A percentile compares a stretch with the other conserved stretches of the same genome.
Evolutionary conservation across 2,329 filamentous ascomycete genomes (phyloP).

Genomic region (Aureobasidium namibiae): DNA sequence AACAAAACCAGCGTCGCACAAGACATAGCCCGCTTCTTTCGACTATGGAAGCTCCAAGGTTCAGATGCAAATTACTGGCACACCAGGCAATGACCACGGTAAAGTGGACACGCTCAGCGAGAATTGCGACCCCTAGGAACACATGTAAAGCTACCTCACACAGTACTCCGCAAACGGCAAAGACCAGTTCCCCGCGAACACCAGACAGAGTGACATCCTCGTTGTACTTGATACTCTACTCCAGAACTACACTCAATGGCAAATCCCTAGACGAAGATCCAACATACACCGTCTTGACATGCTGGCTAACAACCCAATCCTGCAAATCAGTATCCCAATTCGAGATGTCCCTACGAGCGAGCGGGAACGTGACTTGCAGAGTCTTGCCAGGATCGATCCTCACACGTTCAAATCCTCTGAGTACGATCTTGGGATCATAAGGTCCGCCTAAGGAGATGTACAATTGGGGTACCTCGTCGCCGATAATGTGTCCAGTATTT

Average conservation of each 20-base stretch:
- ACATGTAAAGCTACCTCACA: no score
- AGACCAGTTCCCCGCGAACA: no score
- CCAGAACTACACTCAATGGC: background rate
- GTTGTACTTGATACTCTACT: no score
- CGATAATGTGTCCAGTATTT: constrained; percentile 56
- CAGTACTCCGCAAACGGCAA: no score
- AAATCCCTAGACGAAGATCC: background rate
- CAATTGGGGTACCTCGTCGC: constrained; percentile 64
- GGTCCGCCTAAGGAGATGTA: constrained; percentile 71
- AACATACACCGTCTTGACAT: background rate
- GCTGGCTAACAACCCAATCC: constrained; percentile 54
- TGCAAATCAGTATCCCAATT: constrained; percentile 71
- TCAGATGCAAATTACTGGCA: no score
- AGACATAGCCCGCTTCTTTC: no score
- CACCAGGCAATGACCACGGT: no score
- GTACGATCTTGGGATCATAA: constrained; percentile 52
- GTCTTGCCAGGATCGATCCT: constrained; percentile 58
- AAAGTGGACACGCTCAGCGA: no score
- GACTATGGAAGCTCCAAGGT: no score
- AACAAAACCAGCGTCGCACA: no score
- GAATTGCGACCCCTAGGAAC: no score
- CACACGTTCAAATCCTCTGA: constrained; percentile 73
- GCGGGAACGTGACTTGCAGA: constrained; percentile 53
- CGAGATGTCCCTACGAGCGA: constrained; percentile 71
- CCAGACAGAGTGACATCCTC: no score